Conservation (phyloP, 257 asterid species). For the Jacaranda mimosifolia region DNA sequence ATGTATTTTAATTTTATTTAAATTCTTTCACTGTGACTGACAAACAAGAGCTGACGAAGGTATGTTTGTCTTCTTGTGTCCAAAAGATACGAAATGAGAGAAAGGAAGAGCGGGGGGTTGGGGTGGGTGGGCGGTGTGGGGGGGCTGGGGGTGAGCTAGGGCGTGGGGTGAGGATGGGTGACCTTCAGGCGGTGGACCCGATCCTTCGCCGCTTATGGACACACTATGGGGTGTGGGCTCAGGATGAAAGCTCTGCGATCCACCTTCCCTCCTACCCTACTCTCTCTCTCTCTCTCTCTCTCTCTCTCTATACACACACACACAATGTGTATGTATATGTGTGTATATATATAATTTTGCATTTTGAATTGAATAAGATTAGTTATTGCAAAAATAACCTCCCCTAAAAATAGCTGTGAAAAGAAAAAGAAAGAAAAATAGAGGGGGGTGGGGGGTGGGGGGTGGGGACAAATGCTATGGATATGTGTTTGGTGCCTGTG, state of each 20-base stretch:
- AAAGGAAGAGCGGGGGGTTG: background rate
- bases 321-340: too few species aligned
- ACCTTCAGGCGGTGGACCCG: conserved; percentile 60
- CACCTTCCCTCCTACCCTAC: conserved; percentile 39
- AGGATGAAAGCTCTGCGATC: conserved; percentile 45
- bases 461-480: conserved; percentile 4
- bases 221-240: conserved; percentile 59
- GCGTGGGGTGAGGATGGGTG: background rate
- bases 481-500: conserved; percentile 53
- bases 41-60: conserved; percentile 60
- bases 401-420: background rate
- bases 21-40: conserved; percentile 55
- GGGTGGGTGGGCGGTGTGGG: background rate
- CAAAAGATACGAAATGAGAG: conserved; percentile 56
- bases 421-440: background rate
- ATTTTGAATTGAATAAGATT: background rate
- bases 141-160: background rate
- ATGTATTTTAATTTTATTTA: conserved; percentile 35
- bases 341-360: background rate
- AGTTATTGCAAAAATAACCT: too few species aligned
- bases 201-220: conserved; percentile 60
- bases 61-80: conserved; percentile 52
- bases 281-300: conserved; percentile 23
- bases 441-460: too few species aligned
- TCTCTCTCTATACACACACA: conserved; percentile 23